Evolutionary conservation across 371 early-diverging fungal species (phyloP).

Genomic region (Basidiobolus heterosporus): DNA sequence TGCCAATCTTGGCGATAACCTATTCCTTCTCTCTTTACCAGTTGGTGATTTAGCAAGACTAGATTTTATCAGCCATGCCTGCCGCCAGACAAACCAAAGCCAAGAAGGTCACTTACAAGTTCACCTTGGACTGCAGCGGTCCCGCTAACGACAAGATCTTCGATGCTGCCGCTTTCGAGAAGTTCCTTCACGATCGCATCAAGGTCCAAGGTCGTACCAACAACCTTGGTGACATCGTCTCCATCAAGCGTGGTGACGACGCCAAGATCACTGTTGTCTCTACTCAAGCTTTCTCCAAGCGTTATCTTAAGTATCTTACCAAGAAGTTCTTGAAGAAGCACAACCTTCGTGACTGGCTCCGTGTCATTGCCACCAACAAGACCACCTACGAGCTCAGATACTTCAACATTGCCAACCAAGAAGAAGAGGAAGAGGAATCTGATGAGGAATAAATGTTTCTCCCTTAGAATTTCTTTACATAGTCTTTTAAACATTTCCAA

Average conservation of each 20-base stretch:
- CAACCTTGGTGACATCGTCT: conserved; percentile 81
- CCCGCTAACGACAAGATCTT: conserved; percentile 93
- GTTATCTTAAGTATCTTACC: conserved; percentile 97
- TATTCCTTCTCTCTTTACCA: too few relatives aligned
- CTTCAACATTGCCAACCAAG: conserved; percentile 84
- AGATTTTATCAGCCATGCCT: too few relatives aligned
- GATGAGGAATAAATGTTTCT: conserved; percentile 17
- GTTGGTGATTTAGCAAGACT: too few relatives aligned
- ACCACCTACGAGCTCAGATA: conserved; percentile 86
- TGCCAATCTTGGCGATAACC: too few relatives aligned
- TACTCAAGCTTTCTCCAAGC: conserved; percentile 80
- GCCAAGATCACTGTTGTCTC: conserved; percentile 64
- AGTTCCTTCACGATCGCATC: conserved; percentile 94
- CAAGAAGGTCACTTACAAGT: conserved; percentile 41
- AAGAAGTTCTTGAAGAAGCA: conserved; percentile 99
- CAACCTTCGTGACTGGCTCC: conserved; percentile 95
- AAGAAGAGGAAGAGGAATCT: conserved; percentile 61
- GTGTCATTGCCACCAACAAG: conserved; percentile 86
- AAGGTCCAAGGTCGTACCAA: conserved; percentile 93
- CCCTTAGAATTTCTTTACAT: too few relatives aligned
- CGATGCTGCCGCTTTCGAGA: conserved; percentile 90
- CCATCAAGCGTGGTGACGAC: conserved; percentile 61
- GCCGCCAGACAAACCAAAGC: background rate
- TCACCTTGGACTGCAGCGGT: conserved; percentile 82
- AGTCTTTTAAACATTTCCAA: too few relatives aligned